These are phyloP conservation scores for Arxiozyma bovina DNA, from an alignment of 1,139 yeast species.

Conservation along the genomic window DNA sequence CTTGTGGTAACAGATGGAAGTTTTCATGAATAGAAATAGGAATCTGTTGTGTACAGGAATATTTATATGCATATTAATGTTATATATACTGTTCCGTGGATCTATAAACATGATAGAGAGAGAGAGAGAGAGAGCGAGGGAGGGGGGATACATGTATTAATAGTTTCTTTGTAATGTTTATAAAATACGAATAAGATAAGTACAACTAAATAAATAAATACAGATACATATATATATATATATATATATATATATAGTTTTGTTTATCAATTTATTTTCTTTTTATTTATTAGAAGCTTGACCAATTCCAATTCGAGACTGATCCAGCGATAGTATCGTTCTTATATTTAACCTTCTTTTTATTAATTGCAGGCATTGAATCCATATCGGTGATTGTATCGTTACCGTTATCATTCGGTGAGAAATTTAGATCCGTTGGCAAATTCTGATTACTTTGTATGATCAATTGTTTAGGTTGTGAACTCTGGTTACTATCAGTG, in stretches of 20 bases:
- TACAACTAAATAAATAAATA: conserved; percentile 1
- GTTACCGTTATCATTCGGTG: background rate
- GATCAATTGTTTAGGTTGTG: conserved; percentile 4
- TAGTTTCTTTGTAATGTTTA: background rate
- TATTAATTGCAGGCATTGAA: conserved; percentile 4
- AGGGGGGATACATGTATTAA: background rate
- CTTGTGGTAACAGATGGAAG: conserved; percentile 97
- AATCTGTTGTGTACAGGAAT: too few species aligned
- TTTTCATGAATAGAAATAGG: conserved; percentile 39
- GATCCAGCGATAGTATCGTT: conserved; percentile 38
- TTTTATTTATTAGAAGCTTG: conserved; percentile 41
- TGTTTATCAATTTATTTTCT: background rate
- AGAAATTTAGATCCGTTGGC: background rate
- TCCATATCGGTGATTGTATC: conserved; percentile 2
- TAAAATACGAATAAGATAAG: background rate
- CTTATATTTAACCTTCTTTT: conserved; percentile 11
- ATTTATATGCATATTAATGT: background rate
- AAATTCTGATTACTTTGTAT: background rate
- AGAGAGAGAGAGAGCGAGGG: too few species aligned
- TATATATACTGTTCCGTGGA: background rate
- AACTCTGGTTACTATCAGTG: conserved; percentile 7
- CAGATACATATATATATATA: too few species aligned
- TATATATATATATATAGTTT: too few species aligned
- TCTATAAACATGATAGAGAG: background rate
- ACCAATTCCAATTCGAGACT: conserved; percentile 74